Base-by-base conservation (phyloP, 108 stramenopile genomes). In the Cyclotella kingstonii region DNA sequence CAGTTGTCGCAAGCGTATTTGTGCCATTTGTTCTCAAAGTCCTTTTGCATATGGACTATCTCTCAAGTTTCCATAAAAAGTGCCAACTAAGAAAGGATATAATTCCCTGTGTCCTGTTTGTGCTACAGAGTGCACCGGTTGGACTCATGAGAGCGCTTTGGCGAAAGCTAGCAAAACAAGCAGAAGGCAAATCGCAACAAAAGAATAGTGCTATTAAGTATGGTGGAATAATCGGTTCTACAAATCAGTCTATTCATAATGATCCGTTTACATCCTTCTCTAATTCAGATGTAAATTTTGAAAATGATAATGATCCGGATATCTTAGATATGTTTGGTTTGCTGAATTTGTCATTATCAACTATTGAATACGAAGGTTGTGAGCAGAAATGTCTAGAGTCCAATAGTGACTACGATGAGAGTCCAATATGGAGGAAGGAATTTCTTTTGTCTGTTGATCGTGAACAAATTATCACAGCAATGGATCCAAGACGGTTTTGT, bases 301-400 rank as follows among this genome's bases (percentile, higher is more conserved):
- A 66, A 36, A 53, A 26, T 5, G 66, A 61, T 23, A 64, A 73
- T 15, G 71, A 73, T 21, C 75, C 86, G 14, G 81, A 82, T 52
- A 81, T 93, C 27, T 81, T 81, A 42, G 89, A 90, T 22, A 79
- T 93, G 80, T 85, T 90, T 52, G 76, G 81, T 34, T 59, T 93
- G 26, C 47, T 93, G 40, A 93, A 93, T 55, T 58, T 90, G 10
- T 58, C 85, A 14, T 54, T 93, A 8, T 62, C 71, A 15, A 93
- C 92, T 9, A 65, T 88, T 45, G 92, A 93, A 61, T 93, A 90
- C 62, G 89, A 87, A 66, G 89, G 92, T 18, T 72, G 58, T 39
- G 84, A 86, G 29, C 66, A 70, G 39, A 57, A 73, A 27, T 25
- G 60, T 9, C 83, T 73, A 38, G 60, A 68, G 8, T 77, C 66